Base-by-base conservation (phyloP, 495 filamentous ascomycete species). In the Podospora pseudopauciseta region DNA sequence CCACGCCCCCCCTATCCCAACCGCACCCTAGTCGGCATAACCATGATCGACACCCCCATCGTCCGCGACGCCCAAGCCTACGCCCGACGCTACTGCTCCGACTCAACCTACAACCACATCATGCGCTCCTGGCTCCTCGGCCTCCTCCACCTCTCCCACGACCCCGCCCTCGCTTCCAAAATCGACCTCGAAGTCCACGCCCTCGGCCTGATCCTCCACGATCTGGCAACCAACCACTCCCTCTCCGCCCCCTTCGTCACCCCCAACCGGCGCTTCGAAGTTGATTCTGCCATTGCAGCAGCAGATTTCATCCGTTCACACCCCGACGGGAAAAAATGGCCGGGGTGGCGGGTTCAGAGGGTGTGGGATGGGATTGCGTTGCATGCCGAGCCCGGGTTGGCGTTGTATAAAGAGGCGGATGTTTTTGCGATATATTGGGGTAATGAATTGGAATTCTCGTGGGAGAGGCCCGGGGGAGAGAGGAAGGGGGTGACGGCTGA, bases 321-420 rank as follows among this genome's bases (percentile, higher is more conserved):
- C 64, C 69, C 70, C 5, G 26, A 65, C 15, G 68, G 57, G 44
- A 4, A 20, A 23, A 60, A 60, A 28, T 60, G 58, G 58, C 18
- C 5, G 0, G 58, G 4, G 5, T 23, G 26, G 5, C 58, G 58
- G n/a, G 64, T 79, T 18, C 80, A 82, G 73, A 69, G 82, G 1
- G 77, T 83, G n/a, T 82, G 73, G 72, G 80, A 84, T 58, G 71
- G 73, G 49, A 79, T 82, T 59, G 76, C 80, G 28, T 74, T 83
- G 39, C 81, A 82, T 71, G 78, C 77, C 55, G 75, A 75, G 64
- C 66, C 71, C 23, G 72, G 67, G 55, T 75, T 82, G 60, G 74
- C 67, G 53, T 62, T 73, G 69, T 79, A 77, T 71, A 84, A 83
- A 70, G 70, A 84, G 70, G 54, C 72, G 27, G 78, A 78, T 70